Base-by-base conservation (phyloP, 192 early-diverging fungal genomes). In the Obelidium mucronatum region DNA sequence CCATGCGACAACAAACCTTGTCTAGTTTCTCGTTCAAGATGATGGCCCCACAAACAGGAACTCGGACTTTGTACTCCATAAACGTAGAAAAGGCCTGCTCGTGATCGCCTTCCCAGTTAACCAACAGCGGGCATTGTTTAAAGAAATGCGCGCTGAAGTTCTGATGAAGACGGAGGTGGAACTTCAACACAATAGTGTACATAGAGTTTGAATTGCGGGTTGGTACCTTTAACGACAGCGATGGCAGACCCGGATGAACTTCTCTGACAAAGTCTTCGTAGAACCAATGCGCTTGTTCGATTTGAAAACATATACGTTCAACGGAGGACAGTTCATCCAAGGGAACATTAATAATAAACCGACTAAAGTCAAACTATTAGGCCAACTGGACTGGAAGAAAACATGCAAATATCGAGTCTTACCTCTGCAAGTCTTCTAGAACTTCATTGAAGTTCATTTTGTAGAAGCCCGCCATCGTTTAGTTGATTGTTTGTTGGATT, bases 261-360 rank as follows among this genome's bases (percentile, higher is more conserved):
- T 95, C 94, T 65, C 96, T 89, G n/a, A 96, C 89, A 89, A 98
- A 97, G 82, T 99, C 97, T 78, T 96, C 95, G 83, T 98, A 99
- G 82, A 94, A 98, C 97, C 97, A 99, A 78, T 97, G 95, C 8
- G 97, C 97, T 81, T 95, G 95, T 79, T 99, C 97, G 37, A 99
- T 97, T 83, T 99, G 97, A 78, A 99, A 99, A 72, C 93, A 97
- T 67, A 99, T 95, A 13, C 97, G 87, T 73, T 95, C 95, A n/a
- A 98, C 90, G n/a, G 94, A 93, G 8, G 91, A 79, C 13, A 97
- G 85, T 83, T 99, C 97, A 81, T 95, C 96, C 40, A 96, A 91
- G 8, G 97, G 97, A 5, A 99, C 92, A 81, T 99, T 99, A 82
- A 99, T 96, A 72, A 99, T 97, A 85, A 99, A 99, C n/a, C 97